These are phyloP conservation scores for Lepiota brunneoincarnata DNA, from an alignment of 768 basidiomycete genomes.

Conservation along the genomic window DNA sequence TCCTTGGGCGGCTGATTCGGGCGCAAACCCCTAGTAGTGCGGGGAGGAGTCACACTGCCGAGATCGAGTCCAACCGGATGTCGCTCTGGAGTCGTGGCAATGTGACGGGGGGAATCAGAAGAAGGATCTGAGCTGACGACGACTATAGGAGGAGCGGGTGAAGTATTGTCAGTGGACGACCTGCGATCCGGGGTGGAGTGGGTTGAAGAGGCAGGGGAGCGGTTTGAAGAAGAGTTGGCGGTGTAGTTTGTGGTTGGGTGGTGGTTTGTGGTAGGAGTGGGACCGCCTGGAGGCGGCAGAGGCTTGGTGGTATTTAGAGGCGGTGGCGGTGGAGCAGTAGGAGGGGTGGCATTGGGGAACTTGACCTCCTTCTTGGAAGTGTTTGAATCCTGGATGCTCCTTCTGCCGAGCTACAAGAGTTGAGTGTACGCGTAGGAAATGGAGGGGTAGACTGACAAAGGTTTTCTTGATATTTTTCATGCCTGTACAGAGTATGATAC, in stretches of 20 bases:
- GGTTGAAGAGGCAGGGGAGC: conserved; percentile 35
- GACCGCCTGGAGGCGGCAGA: conserved; percentile 49
- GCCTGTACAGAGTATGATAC: conserved; percentile 17
- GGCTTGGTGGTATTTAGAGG: conserved; percentile 67
- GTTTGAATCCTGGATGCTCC: conserved; percentile 61
- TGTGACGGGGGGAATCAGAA: conserved; percentile 43
- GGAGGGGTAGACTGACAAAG: conserved; percentile 45
- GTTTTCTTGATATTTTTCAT: conserved; percentile 91
- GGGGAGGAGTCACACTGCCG: conserved; percentile 54
- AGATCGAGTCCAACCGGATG: conserved; percentile 46
- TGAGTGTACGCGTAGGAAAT: conserved; percentile 14
- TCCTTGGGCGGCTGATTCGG: conserved; percentile 87
- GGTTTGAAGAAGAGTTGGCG: conserved; percentile 34
- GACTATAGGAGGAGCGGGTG: conserved; percentile 77
- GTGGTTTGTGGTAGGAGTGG: conserved; percentile 12
- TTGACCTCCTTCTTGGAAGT: conserved; percentile 73
- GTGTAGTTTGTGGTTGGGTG: conserved; percentile 34
- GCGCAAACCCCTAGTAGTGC: conserved; percentile 67
- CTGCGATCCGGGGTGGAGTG: conserved; percentile 58
- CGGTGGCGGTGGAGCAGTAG: conserved; percentile 51
- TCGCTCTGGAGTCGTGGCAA: conserved; percentile 44
- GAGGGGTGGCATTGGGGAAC: conserved; percentile 25
- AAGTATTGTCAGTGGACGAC: conserved; percentile 41
- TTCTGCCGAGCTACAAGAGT: conserved; percentile 55
- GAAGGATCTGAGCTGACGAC: conserved; percentile 77